These are phyloP conservation scores for Apiospora phragmitis DNA, from an alignment of 2,329 filamentous ascomycete species.

Conservation along the genomic window DNA sequence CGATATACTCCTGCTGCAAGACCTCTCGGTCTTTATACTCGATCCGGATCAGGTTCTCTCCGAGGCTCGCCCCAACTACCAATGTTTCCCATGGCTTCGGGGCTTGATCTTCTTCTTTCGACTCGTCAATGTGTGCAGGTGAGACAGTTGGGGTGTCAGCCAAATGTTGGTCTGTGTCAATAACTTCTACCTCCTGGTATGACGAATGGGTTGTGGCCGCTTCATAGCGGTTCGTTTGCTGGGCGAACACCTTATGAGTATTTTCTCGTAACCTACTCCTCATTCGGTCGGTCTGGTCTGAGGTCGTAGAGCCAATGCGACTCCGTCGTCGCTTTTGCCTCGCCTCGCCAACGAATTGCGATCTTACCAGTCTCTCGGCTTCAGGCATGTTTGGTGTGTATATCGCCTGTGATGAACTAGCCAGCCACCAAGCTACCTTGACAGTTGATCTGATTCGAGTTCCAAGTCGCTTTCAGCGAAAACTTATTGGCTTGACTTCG, in stretches of 20 bases:
- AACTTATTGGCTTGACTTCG: neutral
- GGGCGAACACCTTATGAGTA: neutral
- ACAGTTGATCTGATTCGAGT: neutral
- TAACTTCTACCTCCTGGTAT: neutral
- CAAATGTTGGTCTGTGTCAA: neutral
- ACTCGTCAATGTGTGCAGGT: neutral
- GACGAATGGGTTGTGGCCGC: neutral
- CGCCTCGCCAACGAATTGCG: neutral
- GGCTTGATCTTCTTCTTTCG: neutral
- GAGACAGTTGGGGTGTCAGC: neutral
- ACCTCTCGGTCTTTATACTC: constrained; percentile 39
- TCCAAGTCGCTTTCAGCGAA: neutral
- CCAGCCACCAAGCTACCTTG: neutral
- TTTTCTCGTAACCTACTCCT: neutral
- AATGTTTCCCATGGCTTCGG: constrained; percentile 31
- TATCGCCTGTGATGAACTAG: neutral
- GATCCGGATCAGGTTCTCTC: constrained; percentile 36
- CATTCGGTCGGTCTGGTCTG: neutral
- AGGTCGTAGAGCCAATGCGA: neutral
- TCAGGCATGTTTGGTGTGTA: neutral
- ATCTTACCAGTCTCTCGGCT: neutral
- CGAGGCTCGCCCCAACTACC: constrained; percentile 36
- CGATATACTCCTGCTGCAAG: constrained; percentile 35
- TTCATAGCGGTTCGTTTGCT: neutral
- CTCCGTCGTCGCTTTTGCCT: neutral